Percentiles rank a stretch among this genome's conserved stretches.
phyloP scores from a whole-genome alignment of 2,329 filamentous ascomycete species.

The Grosmannia clavigera region DNA sequence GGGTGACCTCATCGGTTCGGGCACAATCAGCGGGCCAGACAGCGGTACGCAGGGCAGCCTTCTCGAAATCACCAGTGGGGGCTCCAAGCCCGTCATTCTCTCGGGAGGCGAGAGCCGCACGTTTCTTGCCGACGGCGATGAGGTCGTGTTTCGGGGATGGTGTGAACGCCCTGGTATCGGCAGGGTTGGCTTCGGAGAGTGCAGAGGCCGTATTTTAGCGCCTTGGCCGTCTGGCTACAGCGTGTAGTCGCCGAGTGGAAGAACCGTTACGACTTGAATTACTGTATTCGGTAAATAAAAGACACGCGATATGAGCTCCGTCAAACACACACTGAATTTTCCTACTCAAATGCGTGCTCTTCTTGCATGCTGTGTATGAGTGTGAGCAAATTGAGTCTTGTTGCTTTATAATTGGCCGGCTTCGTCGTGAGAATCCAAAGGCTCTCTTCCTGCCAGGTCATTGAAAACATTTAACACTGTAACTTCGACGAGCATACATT shows the following conservation, averaged over 20 bases:
- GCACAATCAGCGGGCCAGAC: slow-evolving; percentile 51
- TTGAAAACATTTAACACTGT: too few species aligned
- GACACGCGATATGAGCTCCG: too few species aligned
- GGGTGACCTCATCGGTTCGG: slow-evolving; percentile 66
- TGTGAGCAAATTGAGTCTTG: too few species aligned
- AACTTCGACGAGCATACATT: too few species aligned
- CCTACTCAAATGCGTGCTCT: too few species aligned
- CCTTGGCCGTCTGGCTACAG: slow-evolving; percentile 10
- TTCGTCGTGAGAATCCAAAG: too few species aligned
- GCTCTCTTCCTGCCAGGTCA: too few species aligned
- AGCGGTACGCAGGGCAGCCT: slow-evolving; percentile 25
- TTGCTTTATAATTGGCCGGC: too few species aligned
- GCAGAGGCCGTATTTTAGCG: slow-evolving; percentile 21
- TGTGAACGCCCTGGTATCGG: slow-evolving; percentile 20
- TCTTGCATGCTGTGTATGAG: too few species aligned
- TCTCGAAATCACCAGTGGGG: slow-evolving; percentile 32
- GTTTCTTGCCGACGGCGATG: slow-evolving; percentile 34
- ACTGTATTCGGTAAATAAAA: too few species aligned
- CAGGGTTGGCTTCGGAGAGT: slow-evolving; percentile 32
- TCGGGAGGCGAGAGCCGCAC: slow-evolving; percentile 23
- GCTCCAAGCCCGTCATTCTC: slow-evolving; percentile 26
- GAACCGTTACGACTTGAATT: neutral
- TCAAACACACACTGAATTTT: too few species aligned
- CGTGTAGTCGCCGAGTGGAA: neutral
- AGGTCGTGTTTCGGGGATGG: slow-evolving; percentile 25